Evolutionary conservation across 768 basidiomycete species (phyloP), one percentile per base, ranked within the genome.

Genomic region (Leccinum incarnatum): DNA sequence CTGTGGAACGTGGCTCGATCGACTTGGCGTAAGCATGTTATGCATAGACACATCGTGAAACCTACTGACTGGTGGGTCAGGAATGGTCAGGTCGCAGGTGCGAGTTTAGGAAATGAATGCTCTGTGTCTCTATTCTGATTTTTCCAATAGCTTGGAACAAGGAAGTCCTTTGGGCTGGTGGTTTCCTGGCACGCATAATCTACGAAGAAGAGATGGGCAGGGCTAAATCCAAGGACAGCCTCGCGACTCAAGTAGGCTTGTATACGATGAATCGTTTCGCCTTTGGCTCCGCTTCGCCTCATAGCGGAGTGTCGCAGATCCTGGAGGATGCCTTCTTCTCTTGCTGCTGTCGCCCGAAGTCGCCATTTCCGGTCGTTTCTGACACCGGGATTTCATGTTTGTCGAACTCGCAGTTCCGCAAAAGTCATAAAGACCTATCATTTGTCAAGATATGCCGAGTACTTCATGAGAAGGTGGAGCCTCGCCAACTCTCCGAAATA

Each of bases 1-100:
- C 96, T 0, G 93, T 98, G 6, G 96, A 98, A 72, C 83, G 96
- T 63, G 94, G 97, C 72, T 87, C 89, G 0, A 88, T 96, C 55
- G 95, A 93, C 74, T 76, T 95, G 34, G 86, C 92, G 88, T 92
- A 68, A 73, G 86, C 32, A 56, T 56, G 17, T 40, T 25, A 32
- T 37, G 27, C 47, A 50, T 25, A 27, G 15, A 10, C 51, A 27
- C 23, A 45, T 47, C 6, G 19, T 62, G 5, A 55, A 53, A 47
- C 46, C 36, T 3, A 29, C 46, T 57, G 21, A 66, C 45, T 25
- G 1, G n/a, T 21, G 8, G 57, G 15, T 25, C 52, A 93, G 91
- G 67, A 94, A 97, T 71, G 85, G 88, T 23, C 86, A 91, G 68
- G 89, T 93, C n/a, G 85, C 86, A 29, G 75, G 89, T 91, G 65